Evolutionary conservation across 2,329 filamentous ascomycete species (phyloP).

Genomic region (Ophiostoma sp.): DNA sequence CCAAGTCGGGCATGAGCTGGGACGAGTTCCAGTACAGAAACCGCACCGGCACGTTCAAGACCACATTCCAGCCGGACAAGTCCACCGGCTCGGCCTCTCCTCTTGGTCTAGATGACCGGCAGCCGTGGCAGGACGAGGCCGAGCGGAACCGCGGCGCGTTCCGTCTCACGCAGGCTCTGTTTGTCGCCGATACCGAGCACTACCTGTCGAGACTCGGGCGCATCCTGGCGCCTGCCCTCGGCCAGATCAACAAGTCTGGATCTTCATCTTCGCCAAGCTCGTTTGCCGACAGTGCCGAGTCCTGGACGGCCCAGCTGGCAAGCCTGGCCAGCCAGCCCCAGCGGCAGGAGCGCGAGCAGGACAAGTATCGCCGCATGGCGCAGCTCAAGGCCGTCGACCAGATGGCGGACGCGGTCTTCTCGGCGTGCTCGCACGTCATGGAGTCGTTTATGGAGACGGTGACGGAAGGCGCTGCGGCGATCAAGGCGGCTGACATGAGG

Average conservation of each 20-base stretch:
- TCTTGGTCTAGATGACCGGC: neutral
- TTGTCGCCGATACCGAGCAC: slow-evolving; percentile 22
- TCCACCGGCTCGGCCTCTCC: neutral
- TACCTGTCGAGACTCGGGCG: slow-evolving; percentile 22
- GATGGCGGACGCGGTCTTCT: slow-evolving; percentile 4
- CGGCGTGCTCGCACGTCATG: slow-evolving; percentile 17
- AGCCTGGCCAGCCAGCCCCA: neutral
- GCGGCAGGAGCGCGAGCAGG: slow-evolving; percentile 6
- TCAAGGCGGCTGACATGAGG: neutral
- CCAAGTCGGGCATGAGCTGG: slow-evolving; percentile 10
- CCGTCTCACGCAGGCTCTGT: slow-evolving; percentile 16
- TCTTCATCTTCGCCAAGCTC: neutral
- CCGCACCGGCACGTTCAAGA: slow-evolving; percentile 8
- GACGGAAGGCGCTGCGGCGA: slow-evolving; percentile 15
- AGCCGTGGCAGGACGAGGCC: neutral
- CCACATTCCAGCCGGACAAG: neutral
- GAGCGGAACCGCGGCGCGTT: neutral
- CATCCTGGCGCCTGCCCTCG: slow-evolving; percentile 9
- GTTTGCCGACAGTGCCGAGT: neutral
- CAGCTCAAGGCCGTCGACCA: slow-evolving; percentile 22
- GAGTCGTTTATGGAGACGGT: slow-evolving; percentile 24
- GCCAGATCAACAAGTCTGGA: neutral
- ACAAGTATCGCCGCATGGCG: slow-evolving; percentile 26
- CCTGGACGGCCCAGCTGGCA: slow-evolving; percentile 12
- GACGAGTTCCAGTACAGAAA: slow-evolving; percentile 4